Base-by-base conservation (phyloP, 2,329 filamentous ascomycete species). In the Aphanocladium album region DNA sequence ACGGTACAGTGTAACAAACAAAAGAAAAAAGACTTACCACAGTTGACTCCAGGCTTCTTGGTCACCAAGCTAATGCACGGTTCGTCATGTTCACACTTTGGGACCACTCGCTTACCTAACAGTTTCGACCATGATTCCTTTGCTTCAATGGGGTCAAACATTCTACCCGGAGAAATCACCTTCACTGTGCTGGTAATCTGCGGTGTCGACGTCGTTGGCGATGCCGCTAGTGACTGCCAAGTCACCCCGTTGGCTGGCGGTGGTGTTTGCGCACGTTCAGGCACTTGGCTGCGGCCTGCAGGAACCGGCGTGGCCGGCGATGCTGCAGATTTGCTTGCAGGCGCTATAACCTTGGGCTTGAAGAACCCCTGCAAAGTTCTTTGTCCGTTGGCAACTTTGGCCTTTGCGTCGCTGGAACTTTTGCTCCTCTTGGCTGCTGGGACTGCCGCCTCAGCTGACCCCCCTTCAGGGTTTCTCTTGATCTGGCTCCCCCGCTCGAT, bases 91-190 rank as follows among this genome's bases (percentile, higher is more conserved):
- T 97, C 92, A 71, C 95, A 99, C 61, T 83, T 83, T 1, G 95
- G 95, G 1, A 85, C 80, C 1, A 84, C 77, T 60, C 89, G 87
- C 72, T 89, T 91, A 17, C 87, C 84, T 63, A 98, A 87, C 16
- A 98, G 80, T 70, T 89, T 92, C 5, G 86, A 87, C 95, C 95
- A 98, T 23, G 88, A 89, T 69, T 95, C 89, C 71, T 91, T 93
- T 50, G 83, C 83, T 63, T 84, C 80, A 54, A 91, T 85, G 0
- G 89, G 87, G 66, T 93, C 89, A 62, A 89, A 79, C 1, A 84
- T 78, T 60, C 73, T 79, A 9, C 74, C 78, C 3, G 70, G 64
- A 25, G 64, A 53, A 23, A 41, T 7, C 2, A 4, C 17, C n/a
- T 25, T 50, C 21, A 16, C 19, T 2, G 23, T 7, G 11, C 19